Base-by-base conservation (phyloP, 345 rosid genomes). In the Hypericum perforatum region DNA sequence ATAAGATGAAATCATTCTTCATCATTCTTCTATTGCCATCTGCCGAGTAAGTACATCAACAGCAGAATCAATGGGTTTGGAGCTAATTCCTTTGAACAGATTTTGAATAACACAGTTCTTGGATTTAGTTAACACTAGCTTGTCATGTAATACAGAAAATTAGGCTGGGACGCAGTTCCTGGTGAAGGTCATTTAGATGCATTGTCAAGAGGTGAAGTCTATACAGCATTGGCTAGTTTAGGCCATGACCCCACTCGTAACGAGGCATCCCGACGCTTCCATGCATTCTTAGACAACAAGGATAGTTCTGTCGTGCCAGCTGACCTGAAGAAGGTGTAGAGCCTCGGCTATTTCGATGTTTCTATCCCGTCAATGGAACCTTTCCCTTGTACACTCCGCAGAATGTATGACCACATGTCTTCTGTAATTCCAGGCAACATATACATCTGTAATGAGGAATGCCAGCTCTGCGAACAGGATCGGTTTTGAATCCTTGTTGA, bases 361-460 rank as follows among this genome's bases (percentile, higher is more conserved):
- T 58, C 40, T 22, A 22, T 22, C 32, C 32, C 32, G 32, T 22
- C 4, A 1, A 22, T 22, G 32, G 32, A 22, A 22, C 32, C 11
- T 13, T 13, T 0, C 11, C 47, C 50, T 49, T 16, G 9, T 39
- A 8, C n/a, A 50, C 11, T 37, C 11, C 50, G 13, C 5, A 6
- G 8, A 41, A 57, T 10, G 12, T 11, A 37, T 12, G 45, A 10
- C 41, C 16, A 16, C 22, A 37, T 7, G 8, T 9, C 6, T 16
- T 0, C 7, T 49, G 43, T 4, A 15, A 40, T 5, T 56, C 49
- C 69, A 78, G 83, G 76, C 76, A 59, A 65, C 76, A 41, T 78
- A 75, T 42, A 54, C 64, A 62, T 53, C 72, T 40, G 59, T 67
- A 9, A 66, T 78, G 68, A 70, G 78, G 55, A 78, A 60, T 22